phyloP scores from a whole-genome alignment of 2,329 filamentous ascomycete species.

The Talaromyces sp. region DNA sequence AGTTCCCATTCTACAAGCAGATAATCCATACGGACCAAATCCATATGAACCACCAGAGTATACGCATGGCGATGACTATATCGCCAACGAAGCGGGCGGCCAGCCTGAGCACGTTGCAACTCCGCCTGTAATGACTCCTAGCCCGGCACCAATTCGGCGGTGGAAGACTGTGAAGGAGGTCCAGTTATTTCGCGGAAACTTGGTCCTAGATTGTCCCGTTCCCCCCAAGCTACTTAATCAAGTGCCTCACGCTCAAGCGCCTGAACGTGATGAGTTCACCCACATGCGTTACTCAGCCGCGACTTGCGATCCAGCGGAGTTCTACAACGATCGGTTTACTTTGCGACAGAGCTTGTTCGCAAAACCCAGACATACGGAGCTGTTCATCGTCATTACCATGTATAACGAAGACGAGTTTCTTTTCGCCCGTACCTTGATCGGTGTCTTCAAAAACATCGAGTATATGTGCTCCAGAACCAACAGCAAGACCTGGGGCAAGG shows the following conservation, averaged over 20 bases:
- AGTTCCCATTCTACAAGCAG: constrained; percentile 70
- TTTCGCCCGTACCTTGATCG: constrained; percentile 91
- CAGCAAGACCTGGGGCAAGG: constrained; percentile 97
- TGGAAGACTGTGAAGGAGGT: constrained; percentile 99
- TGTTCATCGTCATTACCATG: constrained; percentile 97
- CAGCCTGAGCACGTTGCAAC: constrained; percentile 5
- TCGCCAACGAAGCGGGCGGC: constrained; percentile 35
- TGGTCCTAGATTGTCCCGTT: constrained; percentile 94
- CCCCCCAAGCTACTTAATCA: constrained; percentile 83
- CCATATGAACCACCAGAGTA: constrained; percentile 59
- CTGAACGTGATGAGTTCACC: constrained; percentile 75
- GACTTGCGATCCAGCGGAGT: constrained; percentile 86
- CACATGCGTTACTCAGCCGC: constrained; percentile 87
- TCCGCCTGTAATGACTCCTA: constrained; percentile 40
- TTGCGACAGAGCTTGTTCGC: constrained; percentile 87
- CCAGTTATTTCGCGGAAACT: constrained; percentile 91
- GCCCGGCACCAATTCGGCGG: constrained; percentile 65
- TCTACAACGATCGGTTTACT: constrained; percentile 85
- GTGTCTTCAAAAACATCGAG: constrained; percentile 98
- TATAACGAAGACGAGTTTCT: constrained; percentile 98
- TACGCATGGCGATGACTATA: constrained; percentile 37
- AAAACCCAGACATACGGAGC: constrained; percentile 85
- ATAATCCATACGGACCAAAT: constrained; percentile 61
- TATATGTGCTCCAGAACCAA: constrained; percentile 92
- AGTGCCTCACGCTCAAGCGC: constrained; percentile 72